Evolutionary conservation across 352 stramenopile genomes (phyloP), one percentile per base, ranked within the genome.

Genomic region (Elongisporangium anandrum): DNA sequence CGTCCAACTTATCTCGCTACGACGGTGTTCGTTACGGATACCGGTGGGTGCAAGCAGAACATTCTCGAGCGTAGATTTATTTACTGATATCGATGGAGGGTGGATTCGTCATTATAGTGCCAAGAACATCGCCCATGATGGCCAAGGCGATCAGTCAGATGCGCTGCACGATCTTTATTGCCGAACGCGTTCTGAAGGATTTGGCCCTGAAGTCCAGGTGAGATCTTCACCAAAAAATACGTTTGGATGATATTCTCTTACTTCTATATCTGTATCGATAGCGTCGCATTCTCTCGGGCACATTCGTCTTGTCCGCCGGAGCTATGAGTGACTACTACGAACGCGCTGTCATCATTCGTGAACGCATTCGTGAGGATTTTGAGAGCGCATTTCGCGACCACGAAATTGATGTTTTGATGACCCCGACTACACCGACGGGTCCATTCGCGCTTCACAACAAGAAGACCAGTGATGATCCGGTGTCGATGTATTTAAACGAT

Each of bases 1-100:
- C 93, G 29, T 99, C 96, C 1, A 99, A 99, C 70, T 77, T 99
- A 50, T 96, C 92, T 50, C 84, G 97, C 47, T 99, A 99, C 69
- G 96, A 99, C 73, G 97, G 96, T 15, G 89, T 99, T 55, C 84
- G 88, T 55, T 98, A 97, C 48, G 90, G 92, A 39, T 80, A 90
- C 64, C 79, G 81, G 79, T 90, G 29, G 1, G 29, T 41, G 9
- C 29, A 41, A 15, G 9, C 29, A 41, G 29, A 41, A 66, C 21
- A 59, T 39, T 7, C 8, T 19, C 6, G 38, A 12, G 7, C 20
- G 48, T 16, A 22, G 15, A 52, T 52, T 19, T 9, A 7, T 39
- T 52, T 52, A 5, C 8, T 52, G 23, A 38, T 6, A 50, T 47
- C 15, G 56, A 4, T 38, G 64, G 17, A 69, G 17, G 20, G 24